Conservation (phyloP, 2,329 filamentous ascomycete species). For the Colletotrichum tropicicola region DNA sequence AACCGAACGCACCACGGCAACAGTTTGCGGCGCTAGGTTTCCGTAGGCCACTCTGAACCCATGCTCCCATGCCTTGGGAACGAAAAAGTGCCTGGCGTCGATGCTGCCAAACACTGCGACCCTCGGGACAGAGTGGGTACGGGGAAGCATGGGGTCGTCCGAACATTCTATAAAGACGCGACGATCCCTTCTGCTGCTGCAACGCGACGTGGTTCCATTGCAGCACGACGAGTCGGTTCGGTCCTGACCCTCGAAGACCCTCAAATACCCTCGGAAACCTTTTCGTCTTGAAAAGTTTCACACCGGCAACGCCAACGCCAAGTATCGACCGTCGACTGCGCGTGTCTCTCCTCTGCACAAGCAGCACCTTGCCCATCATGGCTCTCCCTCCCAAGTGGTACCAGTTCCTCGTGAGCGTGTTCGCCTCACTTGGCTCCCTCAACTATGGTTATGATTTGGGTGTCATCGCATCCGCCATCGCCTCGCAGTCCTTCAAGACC, state of each 20-base stretch:
- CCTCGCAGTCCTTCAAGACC: conserved; percentile 52
- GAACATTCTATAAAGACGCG: conserved; percentile 25
- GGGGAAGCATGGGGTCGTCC: conserved; percentile 13
- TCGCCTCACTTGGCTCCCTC: conserved; percentile 64
- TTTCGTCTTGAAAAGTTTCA: neutral
- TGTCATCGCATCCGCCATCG: conserved; percentile 61
- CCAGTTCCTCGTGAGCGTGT: conserved; percentile 61
- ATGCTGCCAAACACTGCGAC: conserved; percentile 2
- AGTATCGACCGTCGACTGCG: neutral
- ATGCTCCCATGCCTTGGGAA: neutral
- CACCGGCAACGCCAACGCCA: neutral
- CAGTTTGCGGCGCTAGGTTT: no score
- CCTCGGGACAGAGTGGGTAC: conserved; percentile 19
- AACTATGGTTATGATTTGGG: conserved; percentile 66
- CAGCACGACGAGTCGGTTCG: conserved; percentile 19
- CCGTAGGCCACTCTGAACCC: conserved; percentile 2
- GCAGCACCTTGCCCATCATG: conserved; percentile 39
- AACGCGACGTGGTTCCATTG: conserved; percentile 5
- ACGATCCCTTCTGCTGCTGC: conserved; percentile 23
- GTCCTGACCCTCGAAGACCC: neutral
- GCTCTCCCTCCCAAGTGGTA: conserved; percentile 55
- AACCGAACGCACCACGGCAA: conserved; percentile 3
- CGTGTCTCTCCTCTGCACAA: neutral
- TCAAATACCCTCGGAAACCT: neutral
- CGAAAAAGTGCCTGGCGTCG: neutral